Base-by-base conservation (phyloP, 2,329 filamentous ascomycete species). In the Fusarium redolens region DNA sequence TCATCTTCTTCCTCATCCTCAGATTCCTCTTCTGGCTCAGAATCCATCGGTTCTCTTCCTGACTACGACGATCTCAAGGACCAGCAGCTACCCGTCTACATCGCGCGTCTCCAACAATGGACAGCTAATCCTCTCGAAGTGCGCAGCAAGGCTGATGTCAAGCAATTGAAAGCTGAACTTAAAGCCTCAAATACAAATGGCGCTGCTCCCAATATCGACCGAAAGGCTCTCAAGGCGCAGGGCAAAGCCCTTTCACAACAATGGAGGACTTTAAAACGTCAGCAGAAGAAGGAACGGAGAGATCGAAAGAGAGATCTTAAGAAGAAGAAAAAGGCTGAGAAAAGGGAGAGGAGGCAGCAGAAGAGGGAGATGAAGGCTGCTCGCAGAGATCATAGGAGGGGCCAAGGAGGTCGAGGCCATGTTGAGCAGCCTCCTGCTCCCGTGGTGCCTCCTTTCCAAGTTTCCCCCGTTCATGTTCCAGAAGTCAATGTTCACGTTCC, bases 1-100 rank as follows among this genome's bases (percentile, higher is more conserved):
- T 79, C 79, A 14, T 82, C 81, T 3, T 81, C 81, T 1, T 79
- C 79, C 1, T 72, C 74, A 0, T 83, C 82, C 0, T 83, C 81
- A 7, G 43, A 40, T 31, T 67, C 64, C 3, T 67, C 81, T 2
- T 79, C 79, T 12, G 79, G 77, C 25, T 83, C 81, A 3, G 79
- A 72, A 7, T 83, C 81, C 4, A 79, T 89, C 60, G 87, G 85
- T 40, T 89, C 87, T 4, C 85, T 91, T 2, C 87, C 88, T 1
- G 84, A 86, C 59, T 86, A 86, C 74, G 86, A 89, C 63, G 83
- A 87, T 45, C 80, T 90, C 4, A 78, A 78, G 17, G 84, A 85
- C 58, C 75, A 80, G 22, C 87, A 89, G 76, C 80, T 90, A 3
- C 84, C 86, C 4, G 67, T 85, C 2, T 84, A 85, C 18, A 83